Evolutionary conservation across 257 asterid species (phyloP), one percentile per base, ranked within the genome.

Genomic region (Thymus mandschuricus): DNA sequence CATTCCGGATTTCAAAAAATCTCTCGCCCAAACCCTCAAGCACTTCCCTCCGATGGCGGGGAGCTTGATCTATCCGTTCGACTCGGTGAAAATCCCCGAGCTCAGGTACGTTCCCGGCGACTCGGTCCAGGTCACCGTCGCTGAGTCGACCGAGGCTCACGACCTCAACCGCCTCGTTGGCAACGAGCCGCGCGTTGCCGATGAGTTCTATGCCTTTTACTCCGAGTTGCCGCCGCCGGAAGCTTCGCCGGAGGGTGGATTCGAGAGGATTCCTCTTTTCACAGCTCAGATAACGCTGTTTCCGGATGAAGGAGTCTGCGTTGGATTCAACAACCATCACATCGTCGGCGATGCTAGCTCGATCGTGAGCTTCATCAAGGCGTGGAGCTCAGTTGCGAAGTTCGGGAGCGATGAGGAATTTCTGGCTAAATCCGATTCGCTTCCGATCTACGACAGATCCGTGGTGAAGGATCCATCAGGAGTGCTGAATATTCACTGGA

Each of bases 41-140:
- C 86, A 84, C 58, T 82, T 43, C 45, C 75, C 56, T 64, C 92
- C 92, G 0, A 8, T 86, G 1, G 81, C 89, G 0, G 87, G 84
- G 21, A 79, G 57, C 68, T 44, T 79, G 48, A 33, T 78, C 40
- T 38, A 51, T 4, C 77, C 78, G 6, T 41, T 68, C 3, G 50
- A 35, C 46, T 8, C 73, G 11, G 74, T 40, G 40, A 31, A 49
- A 4, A 7, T 27, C n/a, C 84, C 90, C 1, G 69, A 76, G 31
- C 54, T 86, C 10, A 72, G 79, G 6, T 83, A 79, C 46, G 29
- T 21, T 3, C 78, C 71, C 8, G 86, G 86, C 8, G 86, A 85
- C 72, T 74, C 86, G 0, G 81, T 85, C 38, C 51, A 76, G 5
- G 64, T 86, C 63, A 68, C 80, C 29, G 28, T 86, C 35, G 83